Evolutionary conservation across 1,139 yeast genomes (phyloP), one percentile per base, ranked within the genome.

Genomic region (Suhomyces wounanorum): DNA sequence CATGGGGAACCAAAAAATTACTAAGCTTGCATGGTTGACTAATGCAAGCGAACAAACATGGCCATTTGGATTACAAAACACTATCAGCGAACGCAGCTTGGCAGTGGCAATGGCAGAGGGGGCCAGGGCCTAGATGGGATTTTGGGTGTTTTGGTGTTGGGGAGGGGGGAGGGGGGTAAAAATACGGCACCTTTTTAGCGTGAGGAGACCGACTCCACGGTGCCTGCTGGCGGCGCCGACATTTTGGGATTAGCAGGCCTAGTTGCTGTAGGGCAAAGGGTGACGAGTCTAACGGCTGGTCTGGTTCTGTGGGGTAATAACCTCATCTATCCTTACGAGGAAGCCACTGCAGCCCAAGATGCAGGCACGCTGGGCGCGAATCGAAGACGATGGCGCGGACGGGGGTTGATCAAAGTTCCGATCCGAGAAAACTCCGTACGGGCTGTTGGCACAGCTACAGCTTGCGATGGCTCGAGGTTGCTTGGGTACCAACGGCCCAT

Each of bases 11-110:
- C 25, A 17, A 30, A 41, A 41, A 41, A 41, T 41, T 41, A 41
- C 36, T 41, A 41, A 41, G 40, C 45, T 26, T 16, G 37, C 37
- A 33, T 33, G 14, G 37, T 33, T 33, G 13, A 33, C 37, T 33
- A 33, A 33, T 33, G 37, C 37, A 33, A 33, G 37, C 37, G 37
- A 33, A 33, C 37, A 18, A 33, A 33, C 37, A 6, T 33, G 37
- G 36, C 18, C 5, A 21, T 3, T 18, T 38, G 28, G 16, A 23
- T 38, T 38, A 21, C 28, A 28, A 40, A 23, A 23, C 42, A 25
- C 41, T 38, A 30, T 30, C 33, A 11, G 33, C 3, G 11, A 30
- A 9, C n/a, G 33, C 13, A 36, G 14, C 39, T 16, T 36, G 23
- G 23, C 28, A 11, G 28, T 33, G 37, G 37, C 18, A 33, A 33